Conservation (phyloP, 306 rosid species). For the Styphnolobium japonicum region DNA sequence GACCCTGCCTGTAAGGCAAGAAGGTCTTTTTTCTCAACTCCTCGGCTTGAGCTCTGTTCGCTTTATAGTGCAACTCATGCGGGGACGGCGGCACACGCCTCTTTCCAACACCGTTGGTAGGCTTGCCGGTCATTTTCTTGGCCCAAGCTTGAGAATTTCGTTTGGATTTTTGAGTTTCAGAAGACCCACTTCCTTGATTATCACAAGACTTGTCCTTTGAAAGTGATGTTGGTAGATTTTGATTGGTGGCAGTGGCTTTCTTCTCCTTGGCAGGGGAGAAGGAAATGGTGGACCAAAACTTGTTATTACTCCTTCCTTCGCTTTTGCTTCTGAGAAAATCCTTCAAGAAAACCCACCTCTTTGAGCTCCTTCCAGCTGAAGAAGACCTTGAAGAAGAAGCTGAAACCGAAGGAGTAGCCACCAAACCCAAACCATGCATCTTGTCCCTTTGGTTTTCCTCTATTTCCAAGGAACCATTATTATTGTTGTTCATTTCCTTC, state of each 20-base stretch:
- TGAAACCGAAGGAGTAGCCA: slow-evolving; percentile 60
- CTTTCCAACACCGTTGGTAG: slow-evolving; percentile 77
- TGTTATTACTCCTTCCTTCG: slow-evolving; percentile 89
- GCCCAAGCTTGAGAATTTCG: slow-evolving; percentile 26
- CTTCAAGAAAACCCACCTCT: slow-evolving; percentile 82
- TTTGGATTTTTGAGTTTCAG: slow-evolving; percentile 35
- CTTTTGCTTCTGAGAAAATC: slow-evolving; percentile 96
- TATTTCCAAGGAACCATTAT: slow-evolving; percentile 14
- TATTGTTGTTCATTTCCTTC: background rate
- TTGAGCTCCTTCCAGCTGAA: slow-evolving; percentile 89
- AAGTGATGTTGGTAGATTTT: background rate
- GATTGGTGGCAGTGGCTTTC: slow-evolving; percentile 27
- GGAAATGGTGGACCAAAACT: slow-evolving; percentile 85
- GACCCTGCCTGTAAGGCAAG: slow-evolving; percentile 86
- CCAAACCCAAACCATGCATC: slow-evolving; percentile 41
- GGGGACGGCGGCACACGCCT: slow-evolving; percentile 74
- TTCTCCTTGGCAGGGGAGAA: slow-evolving; percentile 73
- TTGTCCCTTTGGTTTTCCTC: slow-evolving; percentile 37
- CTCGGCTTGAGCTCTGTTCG: slow-evolving; percentile 86
- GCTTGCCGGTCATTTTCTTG: slow-evolving; percentile 60
- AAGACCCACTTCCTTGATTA: slow-evolving; percentile 1
- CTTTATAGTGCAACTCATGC: slow-evolving; percentile 91
- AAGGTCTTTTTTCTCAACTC: slow-evolving; percentile 92
- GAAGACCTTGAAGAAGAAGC: slow-evolving; percentile 89
- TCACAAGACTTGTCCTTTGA: slow-evolving; percentile 30